A percentile compares a stretch with the other conserved stretches of the same genome.
These are phyloP conservation scores for Pseudognaphalium luteoalbum DNA, from an alignment of 129 eudicot genomes.

Conservation along the genomic window DNA sequence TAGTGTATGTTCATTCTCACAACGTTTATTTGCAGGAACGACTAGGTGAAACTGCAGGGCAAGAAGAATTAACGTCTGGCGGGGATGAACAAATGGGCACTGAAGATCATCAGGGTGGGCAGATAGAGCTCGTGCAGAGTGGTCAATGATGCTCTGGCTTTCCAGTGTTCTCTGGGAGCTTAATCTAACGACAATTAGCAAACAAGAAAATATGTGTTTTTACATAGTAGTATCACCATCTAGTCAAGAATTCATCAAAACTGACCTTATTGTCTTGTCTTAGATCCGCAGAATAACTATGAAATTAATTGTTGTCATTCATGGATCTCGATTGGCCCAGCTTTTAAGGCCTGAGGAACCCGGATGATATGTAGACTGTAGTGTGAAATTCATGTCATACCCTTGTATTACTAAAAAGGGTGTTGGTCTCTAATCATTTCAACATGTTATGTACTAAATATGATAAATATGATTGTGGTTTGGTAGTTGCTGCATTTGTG, in stretches of 20 bases:
- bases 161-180: conserved; percentile 29
- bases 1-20: not conserved
- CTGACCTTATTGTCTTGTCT: conserved; percentile 24
- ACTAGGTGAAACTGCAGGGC: conserved; percentile 58
- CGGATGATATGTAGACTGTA: conserved; percentile 30
- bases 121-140: conserved; percentile 38
- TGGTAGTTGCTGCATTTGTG: not conserved
- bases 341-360: conserved; percentile 29
- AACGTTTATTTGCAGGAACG: conserved; percentile 44
- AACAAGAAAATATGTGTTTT: conserved; percentile 25
- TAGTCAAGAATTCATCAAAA: conserved; percentile 28
- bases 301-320: conserved; percentile 20
- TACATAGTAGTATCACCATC: conserved; percentile 20
- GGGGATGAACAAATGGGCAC: conserved; percentile 47
- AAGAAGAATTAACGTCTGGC: conserved; percentile 48
- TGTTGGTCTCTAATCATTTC: conserved; percentile 29
- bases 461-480: conserved; percentile 7
- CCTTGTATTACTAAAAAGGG: conserved; percentile 33
- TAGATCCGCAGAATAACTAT: conserved; percentile 31
- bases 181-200: conserved; percentile 50
- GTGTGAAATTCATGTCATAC: conserved; percentile 35
- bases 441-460: conserved; percentile 25
- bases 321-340: conserved; percentile 27
- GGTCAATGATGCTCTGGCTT: conserved; percentile 43
- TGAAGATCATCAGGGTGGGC: conserved; percentile 42